Percentiles rank a stretch among this genome's conserved stretches.
Evolutionary conservation across 176 grass and related monocot genomes (phyloP).

Genomic region (Tuctoria greenei): DNA sequence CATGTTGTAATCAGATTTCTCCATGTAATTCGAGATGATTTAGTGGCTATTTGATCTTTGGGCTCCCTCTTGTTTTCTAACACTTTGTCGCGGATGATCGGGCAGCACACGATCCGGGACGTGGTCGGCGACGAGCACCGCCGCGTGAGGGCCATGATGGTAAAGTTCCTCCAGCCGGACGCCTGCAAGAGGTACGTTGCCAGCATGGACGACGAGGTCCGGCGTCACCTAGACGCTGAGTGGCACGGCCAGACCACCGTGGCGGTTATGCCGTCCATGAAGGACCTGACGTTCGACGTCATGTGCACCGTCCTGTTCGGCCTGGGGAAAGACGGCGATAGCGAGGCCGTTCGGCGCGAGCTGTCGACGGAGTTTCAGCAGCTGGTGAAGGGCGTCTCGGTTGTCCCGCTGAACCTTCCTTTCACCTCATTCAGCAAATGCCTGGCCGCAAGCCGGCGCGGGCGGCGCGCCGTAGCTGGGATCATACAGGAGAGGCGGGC

Average conservation of each 20-base stretch:
- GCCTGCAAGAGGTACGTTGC: background rate
- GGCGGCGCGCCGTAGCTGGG: background rate
- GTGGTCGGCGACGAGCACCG: background rate
- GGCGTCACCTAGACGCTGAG: background rate
- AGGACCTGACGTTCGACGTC: background rate
- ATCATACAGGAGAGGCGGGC: conserved; percentile 10
- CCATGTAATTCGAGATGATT: no score
- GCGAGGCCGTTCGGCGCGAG: background rate
- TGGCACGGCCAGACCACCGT: background rate
- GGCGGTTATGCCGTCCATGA: background rate
- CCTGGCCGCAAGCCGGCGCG: conserved; percentile 41
- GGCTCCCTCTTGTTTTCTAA: no score
- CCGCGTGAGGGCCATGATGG: background rate
- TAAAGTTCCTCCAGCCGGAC: background rate
- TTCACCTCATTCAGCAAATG: conserved; percentile 34
- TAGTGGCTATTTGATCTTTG: no score
- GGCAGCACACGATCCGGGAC: background rate
- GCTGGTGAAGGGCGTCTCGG: conserved; percentile 31
- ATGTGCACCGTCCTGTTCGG: background rate
- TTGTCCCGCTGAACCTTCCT: conserved; percentile 35
- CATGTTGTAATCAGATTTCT: no score
- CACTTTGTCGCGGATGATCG: background rate
- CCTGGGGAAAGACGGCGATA: background rate
- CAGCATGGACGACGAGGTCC: background rate
- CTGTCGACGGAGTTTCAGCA: conserved; percentile 36